A percentile compares a stretch with the other conserved stretches of the same genome.
These are phyloP conservation scores for Cryphonectria parasitica DNA, from an alignment of 2,329 filamentous ascomycete genomes.

Conservation along the genomic window DNA sequence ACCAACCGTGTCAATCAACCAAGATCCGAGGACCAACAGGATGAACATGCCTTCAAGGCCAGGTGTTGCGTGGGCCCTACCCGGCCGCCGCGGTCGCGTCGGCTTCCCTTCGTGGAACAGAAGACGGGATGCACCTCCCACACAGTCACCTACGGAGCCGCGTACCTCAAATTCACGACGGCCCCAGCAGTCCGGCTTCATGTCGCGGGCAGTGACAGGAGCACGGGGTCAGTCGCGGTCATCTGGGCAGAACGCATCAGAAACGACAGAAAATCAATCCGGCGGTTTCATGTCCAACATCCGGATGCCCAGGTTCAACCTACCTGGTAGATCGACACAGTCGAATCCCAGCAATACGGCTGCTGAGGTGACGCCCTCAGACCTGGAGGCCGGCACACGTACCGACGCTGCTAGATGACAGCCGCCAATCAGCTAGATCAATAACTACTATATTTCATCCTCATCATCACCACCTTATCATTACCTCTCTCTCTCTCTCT, in stretches of 20 bases:
- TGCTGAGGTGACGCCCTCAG: constrained; percentile 36
- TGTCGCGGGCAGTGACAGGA: constrained; percentile 31
- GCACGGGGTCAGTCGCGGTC: background rate
- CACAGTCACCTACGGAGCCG: constrained; percentile 9
- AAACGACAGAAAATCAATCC: background rate
- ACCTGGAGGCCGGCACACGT: constrained; percentile 41
- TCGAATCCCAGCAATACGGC: constrained; percentile 36
- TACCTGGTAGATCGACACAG: constrained; percentile 24
- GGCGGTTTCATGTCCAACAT: constrained; percentile 28
- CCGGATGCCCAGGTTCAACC: constrained; percentile 22
- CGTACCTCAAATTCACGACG: constrained; percentile 7
- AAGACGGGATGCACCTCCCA: constrained; percentile 6
- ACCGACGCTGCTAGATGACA: constrained; percentile 26
- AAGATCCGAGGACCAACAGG: constrained; percentile 41
- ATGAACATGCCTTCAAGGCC: constrained; percentile 53
- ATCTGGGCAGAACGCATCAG: constrained; percentile 5
- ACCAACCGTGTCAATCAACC: constrained; percentile 35
- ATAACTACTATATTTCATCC: constrained; percentile 12
- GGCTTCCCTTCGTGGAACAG: constrained; percentile 17
- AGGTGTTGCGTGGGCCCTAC: constrained; percentile 45
- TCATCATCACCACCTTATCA: background rate
- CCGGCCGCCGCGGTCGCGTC: constrained; percentile 36
- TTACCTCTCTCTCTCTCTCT: background rate
- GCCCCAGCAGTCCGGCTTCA: constrained; percentile 30
- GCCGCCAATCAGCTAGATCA: constrained; percentile 16